These are phyloP conservation scores for Prillingera fragicola DNA, from an alignment of 1,284 basidiomycete species.

Conservation along the genomic window DNA sequence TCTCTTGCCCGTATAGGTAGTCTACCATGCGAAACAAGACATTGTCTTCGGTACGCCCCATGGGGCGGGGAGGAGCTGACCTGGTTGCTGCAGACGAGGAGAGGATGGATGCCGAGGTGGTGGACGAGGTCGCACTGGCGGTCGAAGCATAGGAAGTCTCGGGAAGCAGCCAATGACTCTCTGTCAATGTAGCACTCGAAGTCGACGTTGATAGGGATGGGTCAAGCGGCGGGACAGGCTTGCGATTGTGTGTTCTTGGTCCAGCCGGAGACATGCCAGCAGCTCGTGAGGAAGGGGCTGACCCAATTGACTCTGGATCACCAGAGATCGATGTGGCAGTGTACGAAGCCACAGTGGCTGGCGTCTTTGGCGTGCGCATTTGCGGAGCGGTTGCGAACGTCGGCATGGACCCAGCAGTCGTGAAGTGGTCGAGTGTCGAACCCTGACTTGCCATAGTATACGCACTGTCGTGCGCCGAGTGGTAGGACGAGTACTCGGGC, in stretches of 20 bases:
- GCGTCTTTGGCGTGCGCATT: not conserved
- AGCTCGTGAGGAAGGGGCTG: not conserved
- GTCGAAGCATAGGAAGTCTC: no score
- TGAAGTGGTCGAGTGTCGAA: not conserved
- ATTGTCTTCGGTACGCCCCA: no score
- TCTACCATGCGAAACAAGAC: conserved; percentile 23
- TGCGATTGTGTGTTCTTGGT: no score
- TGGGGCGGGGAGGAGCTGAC: no score
- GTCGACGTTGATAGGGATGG: no score
- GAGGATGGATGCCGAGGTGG: conserved; percentile 12
- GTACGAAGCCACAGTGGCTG: no score
- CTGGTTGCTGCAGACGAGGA: no score
- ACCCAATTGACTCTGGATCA: conserved; percentile 4
- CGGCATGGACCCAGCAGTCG: conserved; percentile 2
- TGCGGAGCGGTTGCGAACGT: not conserved
- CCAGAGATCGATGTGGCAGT: no score
- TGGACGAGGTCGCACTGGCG: no score
- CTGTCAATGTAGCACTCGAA: no score
- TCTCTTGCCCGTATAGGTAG: conserved; percentile 11
- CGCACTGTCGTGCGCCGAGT: conserved; percentile 9
- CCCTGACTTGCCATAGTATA: conserved; percentile 17
- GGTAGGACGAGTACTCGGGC: conserved; percentile 7
- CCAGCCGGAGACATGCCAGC: no score
- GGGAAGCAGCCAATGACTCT: no score
- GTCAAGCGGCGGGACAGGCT: conserved; percentile 23